Evolutionary conservation across 2,329 filamentous ascomycete species (phyloP).

Genomic region (Sarocladiaceae sp.): DNA sequence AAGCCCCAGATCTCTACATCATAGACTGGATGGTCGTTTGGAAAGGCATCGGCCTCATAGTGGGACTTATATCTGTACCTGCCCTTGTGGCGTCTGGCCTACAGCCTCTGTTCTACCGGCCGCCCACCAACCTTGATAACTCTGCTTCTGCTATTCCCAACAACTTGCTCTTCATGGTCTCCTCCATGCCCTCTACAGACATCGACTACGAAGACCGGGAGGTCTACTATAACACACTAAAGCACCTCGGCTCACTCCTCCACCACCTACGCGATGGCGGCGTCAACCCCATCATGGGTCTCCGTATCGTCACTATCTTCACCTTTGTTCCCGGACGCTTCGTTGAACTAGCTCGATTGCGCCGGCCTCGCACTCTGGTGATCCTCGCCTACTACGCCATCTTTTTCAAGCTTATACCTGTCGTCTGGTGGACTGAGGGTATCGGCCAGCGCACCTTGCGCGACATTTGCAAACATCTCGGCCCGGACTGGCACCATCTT

Average conservation of each 20-base stretch:
- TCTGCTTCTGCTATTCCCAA: slow-evolving; percentile 36
- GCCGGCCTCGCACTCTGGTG: slow-evolving; percentile 39
- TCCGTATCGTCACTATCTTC: slow-evolving; percentile 47
- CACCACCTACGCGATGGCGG: slow-evolving; percentile 35
- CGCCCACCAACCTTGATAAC: slow-evolving; percentile 38
- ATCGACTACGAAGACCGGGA: slow-evolving; percentile 31
- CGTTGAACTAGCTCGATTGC: slow-evolving; percentile 34
- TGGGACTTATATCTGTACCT: slow-evolving; percentile 26
- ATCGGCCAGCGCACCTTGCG: slow-evolving; percentile 39
- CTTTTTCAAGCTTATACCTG: slow-evolving; percentile 38
- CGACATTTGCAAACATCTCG: slow-evolving; percentile 35
- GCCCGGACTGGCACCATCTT: slow-evolving; percentile 32
- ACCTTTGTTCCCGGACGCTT: slow-evolving; percentile 42
- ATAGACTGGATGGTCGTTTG: slow-evolving; percentile 52
- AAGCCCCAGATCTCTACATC: slow-evolving; percentile 40
- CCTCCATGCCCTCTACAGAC: slow-evolving; percentile 36
- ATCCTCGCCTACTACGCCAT: slow-evolving; percentile 47
- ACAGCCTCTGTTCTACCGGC: slow-evolving; percentile 41
- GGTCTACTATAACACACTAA: slow-evolving; percentile 40
- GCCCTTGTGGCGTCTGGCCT: slow-evolving; percentile 34
- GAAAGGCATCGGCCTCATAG: slow-evolving; percentile 44
- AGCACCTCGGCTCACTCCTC: slow-evolving; percentile 46
- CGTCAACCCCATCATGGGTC: slow-evolving; percentile 35
- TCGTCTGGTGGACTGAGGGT: slow-evolving; percentile 44
- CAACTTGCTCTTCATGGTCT: slow-evolving; percentile 43